Conservation (phyloP, 768 basidiomycete genomes). For the Kwoniella dejecticola region DNA sequence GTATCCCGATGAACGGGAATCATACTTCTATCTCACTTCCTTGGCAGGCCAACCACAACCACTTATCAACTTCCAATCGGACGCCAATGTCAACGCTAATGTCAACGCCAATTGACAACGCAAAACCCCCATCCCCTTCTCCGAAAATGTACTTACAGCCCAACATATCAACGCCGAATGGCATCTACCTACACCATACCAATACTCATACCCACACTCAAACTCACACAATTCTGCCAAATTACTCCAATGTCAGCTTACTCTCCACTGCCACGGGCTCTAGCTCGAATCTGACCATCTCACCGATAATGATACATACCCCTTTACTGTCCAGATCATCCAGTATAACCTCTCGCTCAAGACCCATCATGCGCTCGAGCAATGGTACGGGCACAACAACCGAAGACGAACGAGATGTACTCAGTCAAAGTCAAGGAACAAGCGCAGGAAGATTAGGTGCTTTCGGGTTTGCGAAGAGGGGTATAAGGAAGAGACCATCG, state of each 20-base stretch:
- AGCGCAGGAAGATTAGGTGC: not conserved
- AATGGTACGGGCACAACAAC: no score
- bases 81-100: not conserved
- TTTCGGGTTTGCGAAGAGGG: slow-evolving; percentile 4
- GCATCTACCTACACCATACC: no score
- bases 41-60: not conserved
- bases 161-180: no score
- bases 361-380: not conserved
- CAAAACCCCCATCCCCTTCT: not conserved
- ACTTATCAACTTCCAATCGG: not conserved
- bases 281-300: not conserved
- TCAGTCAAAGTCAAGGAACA: no score
- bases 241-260: not conserved
- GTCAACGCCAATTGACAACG: not conserved
- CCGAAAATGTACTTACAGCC: not conserved
- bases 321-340: slow-evolving; percentile 10
- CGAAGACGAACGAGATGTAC: not conserved
- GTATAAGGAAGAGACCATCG: slow-evolving; percentile 22
- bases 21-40: slow-evolving; percentile 10
- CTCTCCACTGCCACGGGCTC: not conserved
- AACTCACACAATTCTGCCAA: not conserved
- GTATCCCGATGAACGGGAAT: not conserved
- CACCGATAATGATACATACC: not conserved
- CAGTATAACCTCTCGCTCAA: slow-evolving; percentile 13
- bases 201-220: not conserved